Percentiles rank a stretch among this genome's conserved stretches.
These are phyloP conservation scores for Nigrograna mackinnonii DNA, from an alignment of 2,329 filamentous ascomycete genomes.

Conservation along the genomic window DNA sequence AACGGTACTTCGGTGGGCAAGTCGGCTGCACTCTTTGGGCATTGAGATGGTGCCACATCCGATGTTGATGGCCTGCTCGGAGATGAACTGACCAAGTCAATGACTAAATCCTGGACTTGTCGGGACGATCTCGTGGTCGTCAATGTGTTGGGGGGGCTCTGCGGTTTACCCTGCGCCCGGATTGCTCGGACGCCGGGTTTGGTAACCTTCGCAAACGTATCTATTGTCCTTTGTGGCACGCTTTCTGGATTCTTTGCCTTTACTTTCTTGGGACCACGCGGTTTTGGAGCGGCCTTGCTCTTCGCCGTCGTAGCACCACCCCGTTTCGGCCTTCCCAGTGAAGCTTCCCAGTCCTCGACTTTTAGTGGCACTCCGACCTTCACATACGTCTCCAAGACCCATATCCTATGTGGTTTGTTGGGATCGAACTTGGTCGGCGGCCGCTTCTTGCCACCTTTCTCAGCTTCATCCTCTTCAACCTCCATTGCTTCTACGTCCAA, in stretches of 20 bases:
- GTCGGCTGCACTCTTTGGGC: no score
- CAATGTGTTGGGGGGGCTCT: conserved; percentile 10
- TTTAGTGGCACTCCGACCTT: conserved; percentile 67
- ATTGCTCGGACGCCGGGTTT: conserved; percentile 32
- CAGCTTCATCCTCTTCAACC: conserved; percentile 33
- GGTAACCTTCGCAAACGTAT: conserved; percentile 37
- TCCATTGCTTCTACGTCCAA: conserved; percentile 10
- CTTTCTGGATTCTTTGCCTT: conserved; percentile 17
- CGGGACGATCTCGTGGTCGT: no score
- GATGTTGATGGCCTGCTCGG: conserved; percentile 14
- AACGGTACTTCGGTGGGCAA: no score
- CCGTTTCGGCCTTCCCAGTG: conserved; percentile 23
- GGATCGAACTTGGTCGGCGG: conserved; percentile 64
- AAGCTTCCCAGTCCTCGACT: conserved; percentile 66
- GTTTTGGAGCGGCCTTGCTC: conserved; percentile 19
- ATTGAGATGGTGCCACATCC: no score
- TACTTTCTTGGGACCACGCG: neutral
- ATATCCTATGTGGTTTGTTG: conserved; percentile 64
- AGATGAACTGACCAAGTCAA: conserved; percentile 35
- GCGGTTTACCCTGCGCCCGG: conserved; percentile 22
- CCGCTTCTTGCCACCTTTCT: conserved; percentile 47
- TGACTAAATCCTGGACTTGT: no score
- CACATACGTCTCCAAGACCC: conserved; percentile 69
- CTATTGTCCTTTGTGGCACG: conserved; percentile 25
- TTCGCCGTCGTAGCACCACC: conserved; percentile 22